Evolutionary conservation across 306 rosid species (phyloP).

Genomic region (Corylus americana): DNA sequence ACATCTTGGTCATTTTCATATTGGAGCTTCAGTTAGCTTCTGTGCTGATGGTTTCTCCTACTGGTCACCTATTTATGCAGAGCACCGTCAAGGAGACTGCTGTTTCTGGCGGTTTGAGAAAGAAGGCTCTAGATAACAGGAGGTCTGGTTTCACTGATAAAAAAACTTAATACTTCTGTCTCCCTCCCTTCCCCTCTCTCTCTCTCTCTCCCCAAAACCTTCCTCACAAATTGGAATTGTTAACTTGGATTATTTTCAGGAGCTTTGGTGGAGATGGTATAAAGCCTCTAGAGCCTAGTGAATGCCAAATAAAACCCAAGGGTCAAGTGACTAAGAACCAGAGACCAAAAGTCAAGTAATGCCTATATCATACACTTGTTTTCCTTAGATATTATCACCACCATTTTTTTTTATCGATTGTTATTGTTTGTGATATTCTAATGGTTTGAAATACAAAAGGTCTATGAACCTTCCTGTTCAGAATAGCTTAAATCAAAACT

Average conservation of each 20-base stretch:
- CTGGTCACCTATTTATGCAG: slow-evolving; percentile 10
- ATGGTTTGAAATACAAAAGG: slow-evolving; percentile 18
- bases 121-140: slow-evolving; percentile 19
- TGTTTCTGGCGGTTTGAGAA: slow-evolving; percentile 13
- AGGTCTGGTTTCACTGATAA: slow-evolving; percentile 14
- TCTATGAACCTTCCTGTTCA: slow-evolving; percentile 1
- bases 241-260: slow-evolving; percentile 5
- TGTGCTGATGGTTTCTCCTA: background rate
- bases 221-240: background rate
- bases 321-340: slow-evolving; percentile 14
- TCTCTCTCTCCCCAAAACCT: too few species aligned
- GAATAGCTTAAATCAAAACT: slow-evolving; percentile 9
- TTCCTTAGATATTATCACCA: background rate
- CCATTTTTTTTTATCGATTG: background rate
- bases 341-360: slow-evolving; percentile 20
- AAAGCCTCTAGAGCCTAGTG: slow-evolving; percentile 2
- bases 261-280: slow-evolving; percentile 10
- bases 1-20: background rate
- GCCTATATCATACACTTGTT: background rate
- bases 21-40: background rate
- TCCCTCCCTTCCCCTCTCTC: background rate
- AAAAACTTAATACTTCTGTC: background rate
- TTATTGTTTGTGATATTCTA: background rate
- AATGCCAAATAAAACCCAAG: background rate
- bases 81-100: slow-evolving; percentile 3